Evolutionary conservation across 2,329 filamentous ascomycete genomes (phyloP).

Genomic region (Claviceps fusiformis): DNA sequence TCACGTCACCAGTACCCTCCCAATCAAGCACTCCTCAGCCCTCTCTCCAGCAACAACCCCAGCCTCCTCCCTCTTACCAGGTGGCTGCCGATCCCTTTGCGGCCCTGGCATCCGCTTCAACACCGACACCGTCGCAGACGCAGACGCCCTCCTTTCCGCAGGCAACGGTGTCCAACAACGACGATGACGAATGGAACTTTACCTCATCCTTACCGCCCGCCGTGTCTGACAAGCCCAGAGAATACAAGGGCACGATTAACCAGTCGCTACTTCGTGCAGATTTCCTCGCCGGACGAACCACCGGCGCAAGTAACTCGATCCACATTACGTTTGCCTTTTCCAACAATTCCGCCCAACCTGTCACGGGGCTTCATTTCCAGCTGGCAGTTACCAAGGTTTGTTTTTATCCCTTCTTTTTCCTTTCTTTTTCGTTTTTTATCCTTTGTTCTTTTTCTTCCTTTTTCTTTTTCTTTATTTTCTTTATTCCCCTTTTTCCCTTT

Average conservation of each 20-base stretch:
- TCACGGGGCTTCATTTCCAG: slow-evolving; percentile 78
- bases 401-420: neutral
- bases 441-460: no score
- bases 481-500: no score
- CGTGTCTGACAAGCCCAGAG: slow-evolving; percentile 37
- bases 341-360: slow-evolving; percentile 57
- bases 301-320: slow-evolving; percentile 42
- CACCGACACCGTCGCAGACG: slow-evolving; percentile 4
- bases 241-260: slow-evolving; percentile 53
- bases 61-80: slow-evolving; percentile 28
- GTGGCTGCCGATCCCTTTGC: slow-evolving; percentile 38
- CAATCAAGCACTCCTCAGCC: slow-evolving; percentile 41
- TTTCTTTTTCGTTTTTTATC: neutral
- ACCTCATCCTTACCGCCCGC: slow-evolving; percentile 66
- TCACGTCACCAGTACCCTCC: slow-evolving; percentile 37
- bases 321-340: slow-evolving; percentile 69
- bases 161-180: slow-evolving; percentile 35
- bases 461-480: no score
- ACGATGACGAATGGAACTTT: slow-evolving; percentile 94
- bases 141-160: slow-evolving; percentile 9
- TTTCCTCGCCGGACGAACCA: slow-evolving; percentile 52
- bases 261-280: slow-evolving; percentile 59
- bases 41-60: slow-evolving; percentile 31
- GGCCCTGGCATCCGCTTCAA: slow-evolving; percentile 25
- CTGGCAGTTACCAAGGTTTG: slow-evolving; percentile 81